A percentile compares a stretch with the other conserved stretches of the same genome.
phyloP scores from a whole-genome alignment of 345 rosid genomes.

The Punica granatum region DNA sequence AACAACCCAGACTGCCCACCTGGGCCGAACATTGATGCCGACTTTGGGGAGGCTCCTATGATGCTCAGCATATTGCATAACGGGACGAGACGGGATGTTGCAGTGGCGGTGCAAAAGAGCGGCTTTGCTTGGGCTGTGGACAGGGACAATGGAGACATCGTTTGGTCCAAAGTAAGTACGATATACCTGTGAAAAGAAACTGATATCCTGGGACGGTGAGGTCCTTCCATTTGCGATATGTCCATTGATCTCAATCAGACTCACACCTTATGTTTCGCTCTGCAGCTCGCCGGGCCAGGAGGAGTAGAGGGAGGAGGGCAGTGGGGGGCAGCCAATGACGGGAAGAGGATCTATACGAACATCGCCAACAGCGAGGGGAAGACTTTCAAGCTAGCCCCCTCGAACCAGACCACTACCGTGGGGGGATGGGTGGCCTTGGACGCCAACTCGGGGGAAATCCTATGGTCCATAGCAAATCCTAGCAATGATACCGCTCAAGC shows the following conservation, averaged over 20 bases:
- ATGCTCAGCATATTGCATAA: slow-evolving; percentile 17
- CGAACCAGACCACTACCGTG: slow-evolving; percentile 28
- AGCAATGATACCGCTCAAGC: slow-evolving; percentile 30
- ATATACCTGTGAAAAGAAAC: background rate
- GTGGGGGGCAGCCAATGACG: slow-evolving; percentile 39
- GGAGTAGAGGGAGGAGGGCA: slow-evolving; percentile 26
- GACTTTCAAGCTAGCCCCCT: slow-evolving; percentile 30
- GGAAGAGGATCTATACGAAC: slow-evolving; percentile 27
- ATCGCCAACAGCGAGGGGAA: slow-evolving; percentile 25
- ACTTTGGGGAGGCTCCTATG: slow-evolving; percentile 46
- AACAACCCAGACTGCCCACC: slow-evolving; percentile 41
- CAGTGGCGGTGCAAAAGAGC: slow-evolving; percentile 36
- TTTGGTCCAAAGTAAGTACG: slow-evolving; percentile 34
- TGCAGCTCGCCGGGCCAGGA: slow-evolving; percentile 35
- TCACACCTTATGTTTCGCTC: background rate
- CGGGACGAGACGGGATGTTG: slow-evolving; percentile 12
- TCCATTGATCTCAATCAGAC: background rate
- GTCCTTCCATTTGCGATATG: background rate
- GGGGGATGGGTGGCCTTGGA: slow-evolving; percentile 42
- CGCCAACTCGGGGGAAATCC: slow-evolving; percentile 26
- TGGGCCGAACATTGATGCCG: slow-evolving; percentile 47
- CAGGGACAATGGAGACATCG: slow-evolving; percentile 25
- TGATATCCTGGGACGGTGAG: background rate
- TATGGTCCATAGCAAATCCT: slow-evolving; percentile 36
- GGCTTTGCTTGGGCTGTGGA: slow-evolving; percentile 46